Base-by-base conservation (phyloP, 129 eudicot species). In the Flaveria robusta region DNA sequence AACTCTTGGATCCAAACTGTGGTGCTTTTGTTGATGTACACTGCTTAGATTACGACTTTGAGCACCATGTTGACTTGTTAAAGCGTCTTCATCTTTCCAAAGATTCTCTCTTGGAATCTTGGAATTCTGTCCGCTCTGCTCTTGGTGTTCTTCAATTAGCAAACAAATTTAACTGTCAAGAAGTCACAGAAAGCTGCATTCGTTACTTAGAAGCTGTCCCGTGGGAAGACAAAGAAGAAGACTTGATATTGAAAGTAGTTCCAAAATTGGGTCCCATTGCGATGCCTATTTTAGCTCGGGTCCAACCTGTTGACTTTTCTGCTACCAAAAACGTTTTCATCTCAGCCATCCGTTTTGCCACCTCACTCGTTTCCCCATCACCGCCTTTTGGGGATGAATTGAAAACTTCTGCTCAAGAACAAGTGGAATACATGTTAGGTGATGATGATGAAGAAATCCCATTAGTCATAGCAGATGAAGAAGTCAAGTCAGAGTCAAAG, bases 191-290 rank as follows among this genome's bases (percentile, higher is more conserved):
- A n/a, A 83, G 92, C 79, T 91, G 97, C 68, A 46, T 91, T 52
- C 79, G 82, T 27, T 91, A 91, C 80, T 71, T 91, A 68, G 97
- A 91, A 80, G 97, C 97, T 70, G 86, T 85, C 47, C 95, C 97
- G 34, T 91, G 97, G 97, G 95, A 88, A 39, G 97, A 88, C 15
- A 83, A 78, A 80, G 97, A 91, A 75, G 97, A 91, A 85, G 95
- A 88, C 52, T 81, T 83, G 34, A 87, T 91, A 24, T 39, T 87
- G 58, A 74, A 82, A 64, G 77, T 78, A 56, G 95, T 87, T 43
- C 80, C 85, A 0, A 75, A 81, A 77, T 60, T 88, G 34, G 97
- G 97, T 71, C 89, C 90, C 0, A 52, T 86, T n/a, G 96, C 91
- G 60, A 90, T 88, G 96, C 88, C 96, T 29, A 77, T 91, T 63